phyloP scores from a whole-genome alignment of 257 asterid genomes.

The Solanum chiquidenum region DNA sequence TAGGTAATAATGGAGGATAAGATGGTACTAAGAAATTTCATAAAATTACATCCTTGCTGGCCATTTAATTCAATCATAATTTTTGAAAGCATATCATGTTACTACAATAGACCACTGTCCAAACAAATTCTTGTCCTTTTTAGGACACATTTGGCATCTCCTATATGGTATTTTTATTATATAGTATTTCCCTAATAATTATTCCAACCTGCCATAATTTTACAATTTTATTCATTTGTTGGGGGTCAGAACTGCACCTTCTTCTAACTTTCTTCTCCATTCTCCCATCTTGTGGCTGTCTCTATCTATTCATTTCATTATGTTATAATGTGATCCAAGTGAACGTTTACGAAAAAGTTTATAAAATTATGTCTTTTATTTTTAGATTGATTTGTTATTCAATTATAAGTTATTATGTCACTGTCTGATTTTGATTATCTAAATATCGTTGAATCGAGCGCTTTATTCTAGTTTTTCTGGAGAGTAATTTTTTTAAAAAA shows the following conservation, averaged over 20 bases:
- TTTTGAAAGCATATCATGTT: conserved; percentile 19
- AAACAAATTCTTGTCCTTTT: conserved; percentile 6
- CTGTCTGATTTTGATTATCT: background rate
- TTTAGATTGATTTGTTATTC: background rate
- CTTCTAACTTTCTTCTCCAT: background rate
- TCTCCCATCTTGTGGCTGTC: background rate
- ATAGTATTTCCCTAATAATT: background rate
- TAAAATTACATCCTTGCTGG: background rate
- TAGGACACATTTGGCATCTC: conserved; percentile 18
- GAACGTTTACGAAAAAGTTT: background rate
- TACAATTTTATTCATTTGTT: background rate
- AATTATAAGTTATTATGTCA: background rate
- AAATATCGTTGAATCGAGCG: background rate
- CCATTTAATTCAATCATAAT: conserved; percentile 6
- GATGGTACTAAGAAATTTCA: background rate
- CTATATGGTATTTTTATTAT: background rate
- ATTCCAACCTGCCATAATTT: background rate
- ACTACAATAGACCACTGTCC: conserved; percentile 6
- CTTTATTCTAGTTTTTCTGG: background rate
- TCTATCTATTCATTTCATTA: background rate
- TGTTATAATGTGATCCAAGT: background rate
- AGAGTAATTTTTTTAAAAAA: no score
- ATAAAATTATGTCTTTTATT: background rate
- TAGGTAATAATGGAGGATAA: background rate
- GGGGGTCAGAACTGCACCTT: background rate